Evolutionary conservation across 2,329 filamentous ascomycete genomes (phyloP), one percentile per base, ranked within the genome.

Genomic region (Aspergillus fumigatus): DNA sequence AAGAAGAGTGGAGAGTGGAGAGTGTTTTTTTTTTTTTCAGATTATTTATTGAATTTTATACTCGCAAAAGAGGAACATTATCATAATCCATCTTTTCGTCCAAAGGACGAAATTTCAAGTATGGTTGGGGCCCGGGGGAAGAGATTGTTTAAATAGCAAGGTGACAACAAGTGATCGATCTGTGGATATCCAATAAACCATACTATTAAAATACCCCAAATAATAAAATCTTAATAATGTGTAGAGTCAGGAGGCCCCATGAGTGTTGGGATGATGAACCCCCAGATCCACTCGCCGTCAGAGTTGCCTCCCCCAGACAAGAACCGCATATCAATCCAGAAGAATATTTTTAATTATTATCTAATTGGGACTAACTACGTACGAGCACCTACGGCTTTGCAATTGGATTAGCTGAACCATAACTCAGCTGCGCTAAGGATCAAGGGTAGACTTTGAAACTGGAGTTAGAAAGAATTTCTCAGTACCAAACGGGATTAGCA

Each of bases 261-360:
- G 58, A 56, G 59, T 57, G 61, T 59, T 62, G 61, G 40, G 58
- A 64, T 61, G 58, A 61, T 48, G 38, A 47, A 57, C 45, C 55
- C 61, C 60, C 61, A 60, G 59, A 61, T 63, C 60, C 59, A 64
- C 61, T 56, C 25, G 48, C 53, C 52, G 51, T 53, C 58, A 60
- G 55, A 54, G 35, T 63, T 64, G 65, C 60, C 62, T 69, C 65
- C 67, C 65, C 67, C 67, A 67, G 66, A 69, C 65, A 58, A 59
- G 55, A 54, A 58, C 59, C 61, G 52, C 32, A 57, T 49, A 52
- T 45, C 54, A 56, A 60, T 55, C 52, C 50, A 51, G 50, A 54
- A 54, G 29, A 50, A 17, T 23, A 48, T 51, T 56, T 51, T 56
- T 17, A 38, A 38, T 38, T 38, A 35, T 35, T 32, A 32, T 32